phyloP scores from a whole-genome alignment of 371 early-diverging fungal genomes.

The Mucor plumbeus region DNA sequence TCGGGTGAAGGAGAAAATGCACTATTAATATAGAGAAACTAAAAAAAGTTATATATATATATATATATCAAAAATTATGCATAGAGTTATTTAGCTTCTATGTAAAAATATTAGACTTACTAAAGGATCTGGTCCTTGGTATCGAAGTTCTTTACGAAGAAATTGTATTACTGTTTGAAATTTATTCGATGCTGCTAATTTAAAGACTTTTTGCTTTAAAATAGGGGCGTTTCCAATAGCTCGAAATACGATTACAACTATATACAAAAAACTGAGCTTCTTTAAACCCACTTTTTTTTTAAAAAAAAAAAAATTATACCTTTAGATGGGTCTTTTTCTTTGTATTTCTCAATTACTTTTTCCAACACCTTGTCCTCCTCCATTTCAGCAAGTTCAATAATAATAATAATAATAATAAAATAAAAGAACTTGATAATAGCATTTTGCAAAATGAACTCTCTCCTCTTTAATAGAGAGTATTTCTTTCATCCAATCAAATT shows the following conservation, averaged over 20 bases:
- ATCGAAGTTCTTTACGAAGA: slow-evolving; percentile 81
- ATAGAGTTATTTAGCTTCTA: not conserved
- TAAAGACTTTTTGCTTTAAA: slow-evolving; percentile 83
- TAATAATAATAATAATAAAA: not conserved
- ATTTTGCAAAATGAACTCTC: not conserved
- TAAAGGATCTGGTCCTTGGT: slow-evolving; percentile 77
- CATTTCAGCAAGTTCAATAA: not conserved
- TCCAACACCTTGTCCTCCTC: slow-evolving; percentile 8
- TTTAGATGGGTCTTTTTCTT: slow-evolving; percentile 20
- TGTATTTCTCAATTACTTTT: slow-evolving; percentile 14
- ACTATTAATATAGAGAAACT: slow-evolving; percentile 92
- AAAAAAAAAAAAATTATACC: too few relatives aligned
- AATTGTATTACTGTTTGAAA: slow-evolving; percentile 87
- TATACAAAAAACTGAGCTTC: not conserved
- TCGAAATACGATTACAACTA: slow-evolving; percentile 85
- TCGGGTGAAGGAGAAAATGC: slow-evolving; percentile 96
- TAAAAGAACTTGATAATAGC: not conserved
- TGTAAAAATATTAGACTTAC: slow-evolving; percentile 46
- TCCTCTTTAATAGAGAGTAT: not conserved
- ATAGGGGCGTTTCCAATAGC: slow-evolving; percentile 94
- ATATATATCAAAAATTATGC: not conserved
- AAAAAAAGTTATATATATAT: not conserved
- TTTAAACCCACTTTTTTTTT: too few relatives aligned
- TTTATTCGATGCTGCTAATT: slow-evolving; percentile 80
- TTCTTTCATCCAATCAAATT: too few relatives aligned